Evolutionary conservation across 257 asterid species (phyloP).

Genomic region (Jasminum sambac): DNA sequence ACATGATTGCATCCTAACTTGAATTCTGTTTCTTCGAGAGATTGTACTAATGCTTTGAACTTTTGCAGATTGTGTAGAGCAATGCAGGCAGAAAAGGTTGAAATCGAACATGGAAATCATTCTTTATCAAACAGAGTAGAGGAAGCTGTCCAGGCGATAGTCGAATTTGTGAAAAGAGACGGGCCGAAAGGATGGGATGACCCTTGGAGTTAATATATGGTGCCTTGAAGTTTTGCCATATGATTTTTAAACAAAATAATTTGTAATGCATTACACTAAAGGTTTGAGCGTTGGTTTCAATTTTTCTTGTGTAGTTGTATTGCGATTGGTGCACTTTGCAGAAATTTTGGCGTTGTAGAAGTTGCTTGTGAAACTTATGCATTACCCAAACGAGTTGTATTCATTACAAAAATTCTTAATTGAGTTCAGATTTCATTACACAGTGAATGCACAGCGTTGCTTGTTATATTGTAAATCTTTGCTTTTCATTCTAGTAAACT

Average conservation of each 20-base stretch:
- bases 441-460: no score
- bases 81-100: slow-evolving; percentile 84
- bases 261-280: background rate
- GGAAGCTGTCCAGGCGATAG: slow-evolving; percentile 68
- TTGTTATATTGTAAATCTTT: no score
- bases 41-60: slow-evolving; percentile 6
- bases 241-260: background rate
- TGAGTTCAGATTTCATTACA: slow-evolving; percentile 7
- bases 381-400: no score
- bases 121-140: slow-evolving; percentile 66
- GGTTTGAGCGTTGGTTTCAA: background rate
- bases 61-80: slow-evolving; percentile 66
- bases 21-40: background rate
- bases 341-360: background rate
- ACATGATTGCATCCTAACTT: background rate
- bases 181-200: slow-evolving; percentile 91
- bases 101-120: slow-evolving; percentile 71
- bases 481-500: no score
- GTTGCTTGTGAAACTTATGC: background rate
- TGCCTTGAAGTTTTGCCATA: background rate
- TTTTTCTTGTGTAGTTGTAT: background rate
- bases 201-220: slow-evolving; percentile 63
- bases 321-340: background rate
- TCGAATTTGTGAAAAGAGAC: slow-evolving; percentile 68
- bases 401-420: background rate